Percentiles rank a stretch among this genome's conserved stretches.
Conservation (phyloP, 345 rosid species). For the Salix arbutifolia region DNA sequence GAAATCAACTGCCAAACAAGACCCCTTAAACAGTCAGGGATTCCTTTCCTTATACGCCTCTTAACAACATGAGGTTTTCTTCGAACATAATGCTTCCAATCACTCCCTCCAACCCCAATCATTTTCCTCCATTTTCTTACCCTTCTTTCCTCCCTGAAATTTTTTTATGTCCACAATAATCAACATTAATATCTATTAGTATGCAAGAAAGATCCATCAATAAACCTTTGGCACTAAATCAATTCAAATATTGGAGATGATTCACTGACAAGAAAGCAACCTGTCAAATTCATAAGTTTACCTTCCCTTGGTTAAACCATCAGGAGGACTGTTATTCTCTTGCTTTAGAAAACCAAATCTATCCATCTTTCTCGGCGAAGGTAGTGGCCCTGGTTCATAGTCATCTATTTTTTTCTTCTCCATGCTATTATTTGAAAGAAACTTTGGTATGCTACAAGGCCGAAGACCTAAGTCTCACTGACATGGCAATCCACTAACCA, state of each 20-base stretch:
- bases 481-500: slow-evolving; percentile 22
- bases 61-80: slow-evolving; percentile 85
- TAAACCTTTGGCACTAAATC: not conserved
- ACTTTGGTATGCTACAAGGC: slow-evolving; percentile 10
- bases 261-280: slow-evolving; percentile 25
- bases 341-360: slow-evolving; percentile 76
- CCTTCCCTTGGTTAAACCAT: slow-evolving; percentile 46
- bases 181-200: slow-evolving; percentile 7
- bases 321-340: slow-evolving; percentile 49
- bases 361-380: slow-evolving; percentile 58
- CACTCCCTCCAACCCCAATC: slow-evolving; percentile 96
- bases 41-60: slow-evolving; percentile 84
- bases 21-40: slow-evolving; percentile 97
- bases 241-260: not conserved
- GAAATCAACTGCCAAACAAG: slow-evolving; percentile 97
- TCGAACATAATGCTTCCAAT: slow-evolving; percentile 86
- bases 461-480: slow-evolving; percentile 16
- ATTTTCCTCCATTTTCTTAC: slow-evolving; percentile 95
- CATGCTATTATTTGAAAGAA: slow-evolving; percentile 46
- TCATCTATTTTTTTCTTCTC: slow-evolving; percentile 61
- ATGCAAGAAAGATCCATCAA: not conserved
- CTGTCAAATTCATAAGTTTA: slow-evolving; percentile 47
- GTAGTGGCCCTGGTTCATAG: slow-evolving; percentile 58
- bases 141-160: slow-evolving; percentile 77
- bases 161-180: slow-evolving; percentile 8